Evolutionary conservation across 345 rosid species (phyloP), one percentile per base, ranked within the genome.

Genomic region (Eucalyptus polybractea): DNA sequence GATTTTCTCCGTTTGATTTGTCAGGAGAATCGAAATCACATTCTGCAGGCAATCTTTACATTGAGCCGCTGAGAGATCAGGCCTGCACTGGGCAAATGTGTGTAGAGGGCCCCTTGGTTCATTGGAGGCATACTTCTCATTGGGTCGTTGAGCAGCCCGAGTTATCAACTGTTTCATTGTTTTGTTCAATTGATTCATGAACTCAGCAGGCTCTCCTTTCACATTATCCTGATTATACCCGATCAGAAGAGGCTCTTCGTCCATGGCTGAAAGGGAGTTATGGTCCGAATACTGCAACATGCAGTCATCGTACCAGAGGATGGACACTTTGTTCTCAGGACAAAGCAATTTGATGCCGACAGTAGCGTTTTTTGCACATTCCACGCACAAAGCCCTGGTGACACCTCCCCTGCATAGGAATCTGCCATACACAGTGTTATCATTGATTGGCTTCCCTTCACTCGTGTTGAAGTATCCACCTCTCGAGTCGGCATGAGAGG

Each of bases 271-370:
- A 87, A 93, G 86, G 65, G 94, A 58, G 42, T 89, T 86, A 8
- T 8, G 72, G 69, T 93, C 80, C 8, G 94, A 91, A 90, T 93
- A 94, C 19, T 95, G 91, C 51, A 94, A 3, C 90, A 91, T 88
- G 89, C 96, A 95, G 42, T 88, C 87, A 6, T 93, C 95, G 88
- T 49, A 94, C 93, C 92, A 93, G 53, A 94, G 45, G 4, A 91
- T 42, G 44, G 44, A 7, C 44, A 7, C 44, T 42, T 42, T 7
- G 44, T 42, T 42, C 44, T 42, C 44, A 42, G 44, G 44, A 42
- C 44, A 42, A 42, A 42, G 44, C 44, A 42, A 6, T 42, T 54
- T 31, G 58, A 94, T 51, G 0, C 91, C 37, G 11, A 37, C 81
- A 19, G 27, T 37, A 37, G 45, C 81, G 0, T 10, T 6, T 37